phyloP scores from a whole-genome alignment of 768 basidiomycete species.

The Phlegmacium glaucopus region DNA sequence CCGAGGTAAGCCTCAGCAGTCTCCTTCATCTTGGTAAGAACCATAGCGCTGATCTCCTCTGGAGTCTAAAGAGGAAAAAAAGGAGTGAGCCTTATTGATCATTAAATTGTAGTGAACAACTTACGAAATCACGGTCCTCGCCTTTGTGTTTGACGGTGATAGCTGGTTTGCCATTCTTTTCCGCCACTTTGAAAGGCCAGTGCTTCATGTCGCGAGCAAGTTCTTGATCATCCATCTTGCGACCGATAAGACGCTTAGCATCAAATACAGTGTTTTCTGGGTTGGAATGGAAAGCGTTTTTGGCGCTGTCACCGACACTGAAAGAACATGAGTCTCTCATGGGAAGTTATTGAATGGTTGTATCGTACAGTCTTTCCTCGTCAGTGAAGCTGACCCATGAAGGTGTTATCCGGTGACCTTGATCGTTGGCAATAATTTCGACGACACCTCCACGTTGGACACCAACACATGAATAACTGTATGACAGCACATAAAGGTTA shows the following conservation, averaged over 20 bases:
- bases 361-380: constrained; percentile 66
- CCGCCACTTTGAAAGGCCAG: constrained; percentile 84
- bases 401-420: constrained; percentile 86
- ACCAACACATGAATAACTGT: constrained; percentile 93
- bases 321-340: constrained; percentile 13
- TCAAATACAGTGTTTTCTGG: constrained; percentile 95
- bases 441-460: constrained; percentile 84
- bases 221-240: constrained; percentile 77
- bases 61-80: constrained; percentile 55
- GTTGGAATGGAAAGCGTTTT: constrained; percentile 93
- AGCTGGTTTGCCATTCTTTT: constrained; percentile 77
- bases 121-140: constrained; percentile 78
- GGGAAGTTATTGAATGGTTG: neutral
- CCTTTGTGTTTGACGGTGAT: constrained; percentile 79
- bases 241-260: constrained; percentile 93
- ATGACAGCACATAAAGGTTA: constrained; percentile 22
- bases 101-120: constrained; percentile 23
- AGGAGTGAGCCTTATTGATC: neutral
- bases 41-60: constrained; percentile 95
- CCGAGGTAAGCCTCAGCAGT: constrained; percentile 98
- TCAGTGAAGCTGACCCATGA: constrained; percentile 83
- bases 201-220: constrained; percentile 84
- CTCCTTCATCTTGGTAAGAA: constrained; percentile 98
- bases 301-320: constrained; percentile 90
- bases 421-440: constrained; percentile 88